Evolutionary conservation across 2,329 filamentous ascomycete genomes (phyloP).

Genomic region (Simplicillium aogashimaense): DNA sequence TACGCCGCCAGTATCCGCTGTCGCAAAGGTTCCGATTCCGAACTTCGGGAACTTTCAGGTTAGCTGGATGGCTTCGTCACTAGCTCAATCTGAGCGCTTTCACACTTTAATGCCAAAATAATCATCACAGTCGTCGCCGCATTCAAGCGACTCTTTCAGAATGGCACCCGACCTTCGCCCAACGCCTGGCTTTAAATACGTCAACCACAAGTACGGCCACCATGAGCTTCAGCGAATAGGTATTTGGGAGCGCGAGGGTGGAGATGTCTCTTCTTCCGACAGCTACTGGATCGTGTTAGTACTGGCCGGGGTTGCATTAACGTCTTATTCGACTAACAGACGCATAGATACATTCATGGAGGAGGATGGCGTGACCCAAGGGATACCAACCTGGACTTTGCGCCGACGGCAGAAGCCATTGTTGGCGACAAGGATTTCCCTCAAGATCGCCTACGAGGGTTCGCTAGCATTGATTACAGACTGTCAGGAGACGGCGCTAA

Average conservation of each 20-base stretch:
- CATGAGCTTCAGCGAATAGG: not conserved
- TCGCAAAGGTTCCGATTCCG: too few relatives aligned
- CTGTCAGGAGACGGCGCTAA: constrained; percentile 22
- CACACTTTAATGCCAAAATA: not conserved
- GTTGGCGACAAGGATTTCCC: too few relatives aligned
- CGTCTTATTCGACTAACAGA: constrained; percentile 3
- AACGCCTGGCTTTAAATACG: not conserved
- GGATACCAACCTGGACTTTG: constrained; percentile 34
- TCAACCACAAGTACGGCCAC: not conserved
- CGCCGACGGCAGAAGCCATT: constrained; percentile 24
- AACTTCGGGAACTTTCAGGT: too few relatives aligned
- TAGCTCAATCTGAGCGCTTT: not conserved
- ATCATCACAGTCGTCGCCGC: not conserved
- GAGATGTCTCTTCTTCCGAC: not conserved
- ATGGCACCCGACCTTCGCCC: not conserved
- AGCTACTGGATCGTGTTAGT: not conserved
- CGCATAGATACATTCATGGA: constrained; percentile 45
- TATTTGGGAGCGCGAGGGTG: not conserved
- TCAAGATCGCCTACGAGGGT: constrained; percentile 23
- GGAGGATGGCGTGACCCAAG: constrained; percentile 54
- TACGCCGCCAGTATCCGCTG: too few relatives aligned
- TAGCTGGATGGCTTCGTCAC: not conserved
- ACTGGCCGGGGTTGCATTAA: not conserved
- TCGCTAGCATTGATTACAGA: constrained; percentile 54
- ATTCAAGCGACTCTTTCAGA: not conserved